These are phyloP conservation scores for Cordyceps pruinosa DNA, from an alignment of 2,329 filamentous ascomycete genomes.

Conservation along the genomic window DNA sequence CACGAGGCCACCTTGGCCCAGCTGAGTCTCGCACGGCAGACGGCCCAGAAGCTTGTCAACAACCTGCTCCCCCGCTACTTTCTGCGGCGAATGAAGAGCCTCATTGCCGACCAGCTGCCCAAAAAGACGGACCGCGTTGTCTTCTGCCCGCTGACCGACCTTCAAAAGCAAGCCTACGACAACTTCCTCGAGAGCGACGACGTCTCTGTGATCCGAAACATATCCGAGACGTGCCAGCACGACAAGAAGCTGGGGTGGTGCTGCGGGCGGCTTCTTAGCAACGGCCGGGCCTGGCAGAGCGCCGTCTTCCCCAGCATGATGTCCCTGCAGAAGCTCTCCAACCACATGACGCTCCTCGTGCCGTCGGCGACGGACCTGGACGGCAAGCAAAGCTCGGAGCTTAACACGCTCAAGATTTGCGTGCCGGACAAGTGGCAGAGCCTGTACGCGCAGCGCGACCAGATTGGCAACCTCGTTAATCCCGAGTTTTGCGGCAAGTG, in stretches of 20 bases:
- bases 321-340: constrained; percentile 79
- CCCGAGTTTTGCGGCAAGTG: constrained; percentile 95
- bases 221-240: constrained; percentile 62
- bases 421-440: constrained; percentile 68
- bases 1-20: constrained; percentile 83
- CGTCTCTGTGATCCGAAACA: constrained; percentile 60
- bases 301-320: constrained; percentile 81
- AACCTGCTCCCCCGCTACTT: constrained; percentile 89
- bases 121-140: constrained; percentile 93
- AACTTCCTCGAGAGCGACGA: constrained; percentile 66
- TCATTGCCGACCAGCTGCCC: constrained; percentile 87
- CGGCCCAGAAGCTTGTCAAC: constrained; percentile 75
- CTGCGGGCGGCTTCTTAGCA: constrained; percentile 55
- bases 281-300: constrained; percentile 62
- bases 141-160: constrained; percentile 82
- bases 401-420: constrained; percentile 65
- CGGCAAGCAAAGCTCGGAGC: constrained; percentile 72
- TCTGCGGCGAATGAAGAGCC: constrained; percentile 81
- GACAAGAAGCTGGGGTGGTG: constrained; percentile 70
- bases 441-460: constrained; percentile 68
- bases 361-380: constrained; percentile 56
- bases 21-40: constrained; percentile 71
- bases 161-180: constrained; percentile 76
- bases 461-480: constrained; percentile 73
- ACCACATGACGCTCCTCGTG: constrained; percentile 84